Conservation (phyloP, 2,329 filamentous ascomycete species). For the Neofusicoccum parvum region DNA sequence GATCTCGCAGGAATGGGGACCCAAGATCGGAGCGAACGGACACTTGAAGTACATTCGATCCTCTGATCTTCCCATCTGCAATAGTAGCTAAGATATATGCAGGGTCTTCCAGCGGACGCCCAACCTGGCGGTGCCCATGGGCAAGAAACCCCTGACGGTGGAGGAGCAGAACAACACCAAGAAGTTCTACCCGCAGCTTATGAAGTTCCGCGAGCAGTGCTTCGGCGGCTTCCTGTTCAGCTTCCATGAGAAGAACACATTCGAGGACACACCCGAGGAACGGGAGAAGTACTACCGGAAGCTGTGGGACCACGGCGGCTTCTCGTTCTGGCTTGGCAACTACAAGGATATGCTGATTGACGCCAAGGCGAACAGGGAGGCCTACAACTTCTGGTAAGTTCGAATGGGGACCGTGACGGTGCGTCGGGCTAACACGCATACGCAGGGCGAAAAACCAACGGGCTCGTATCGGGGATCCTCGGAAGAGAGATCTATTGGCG, state of each 20-base stretch:
- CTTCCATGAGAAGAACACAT: slow-evolving; percentile 57
- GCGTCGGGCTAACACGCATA: not conserved
- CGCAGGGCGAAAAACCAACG: slow-evolving; percentile 44
- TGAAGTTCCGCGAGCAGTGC: slow-evolving; percentile 53
- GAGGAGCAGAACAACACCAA: slow-evolving; percentile 54
- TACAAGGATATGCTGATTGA: slow-evolving; percentile 46
- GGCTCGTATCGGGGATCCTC: slow-evolving; percentile 44
- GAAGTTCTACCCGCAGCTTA: slow-evolving; percentile 50
- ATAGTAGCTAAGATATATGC: slow-evolving; percentile 50
- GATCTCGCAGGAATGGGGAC: slow-evolving; percentile 61
- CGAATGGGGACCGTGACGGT: too few species aligned
- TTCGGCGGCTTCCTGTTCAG: slow-evolving; percentile 64
- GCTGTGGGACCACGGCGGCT: slow-evolving; percentile 43
- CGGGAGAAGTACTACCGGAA: slow-evolving; percentile 47
- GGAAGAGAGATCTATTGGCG: slow-evolving; percentile 50
- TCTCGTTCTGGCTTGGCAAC: slow-evolving; percentile 46
- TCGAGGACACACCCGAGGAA: slow-evolving; percentile 46
- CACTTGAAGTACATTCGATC: not conserved
- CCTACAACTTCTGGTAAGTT: slow-evolving; percentile 47
- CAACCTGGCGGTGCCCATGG: slow-evolving; percentile 66
- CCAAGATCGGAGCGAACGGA: not conserved
- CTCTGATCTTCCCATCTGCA: too few species aligned
- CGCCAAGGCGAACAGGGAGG: slow-evolving; percentile 44
- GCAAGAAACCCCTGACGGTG: slow-evolving; percentile 49
- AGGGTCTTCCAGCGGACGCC: slow-evolving; percentile 69